Base-by-base conservation (phyloP, 129 eudicot genomes). In the Tanacetum coccineum region DNA sequence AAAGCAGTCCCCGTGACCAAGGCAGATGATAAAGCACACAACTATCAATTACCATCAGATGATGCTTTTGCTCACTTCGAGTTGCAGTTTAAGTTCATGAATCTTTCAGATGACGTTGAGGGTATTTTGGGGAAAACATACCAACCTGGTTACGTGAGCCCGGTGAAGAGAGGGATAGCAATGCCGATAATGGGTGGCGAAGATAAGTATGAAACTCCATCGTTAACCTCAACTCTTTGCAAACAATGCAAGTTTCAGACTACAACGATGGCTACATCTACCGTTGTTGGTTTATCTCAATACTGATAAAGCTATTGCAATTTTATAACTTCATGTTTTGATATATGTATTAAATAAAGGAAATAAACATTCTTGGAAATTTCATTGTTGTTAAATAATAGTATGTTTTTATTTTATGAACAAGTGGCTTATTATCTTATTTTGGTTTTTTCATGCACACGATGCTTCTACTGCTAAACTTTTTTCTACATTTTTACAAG, bases 401-500 rank as follows among this genome's bases (percentile, higher is more conserved):
- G 8, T 36, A 36, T 7, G 42, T 36, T 36, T 6, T 48, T 13
- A 48, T 48, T 3, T 3, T 12, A 13, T 1, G 9, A 21, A 26
- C 1, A 36, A 15, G 48, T 9, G 6, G 13, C 18, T 17, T n/a
- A 9, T 13, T 59, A n/a, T 13, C 21, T 0, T 28, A 3, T 12
- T 13, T 48, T 4, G 25, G 42, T 13, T 30, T 28, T 59, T 25
- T 57, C 62, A 59, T 28, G 64, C 64, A 59, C 95, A 91, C 4
- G 84, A 71, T 62, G 88, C 96, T 78, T 92, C 96, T 46, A 92
- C 96, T 17, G 95, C 96, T 71, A 88, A 80, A 66, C 89, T 88
- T 74, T 92, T 85, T 28, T 64, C 66, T 61, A 86, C 76, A 51
- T 91, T 87, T 21, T 56, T 64, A 78, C 98, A 92, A 30, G 95